Percentiles rank a stretch among this genome's conserved stretches.
Conservation (phyloP, 768 basidiomycete genomes). For the Kwoniella sp. region DNA sequence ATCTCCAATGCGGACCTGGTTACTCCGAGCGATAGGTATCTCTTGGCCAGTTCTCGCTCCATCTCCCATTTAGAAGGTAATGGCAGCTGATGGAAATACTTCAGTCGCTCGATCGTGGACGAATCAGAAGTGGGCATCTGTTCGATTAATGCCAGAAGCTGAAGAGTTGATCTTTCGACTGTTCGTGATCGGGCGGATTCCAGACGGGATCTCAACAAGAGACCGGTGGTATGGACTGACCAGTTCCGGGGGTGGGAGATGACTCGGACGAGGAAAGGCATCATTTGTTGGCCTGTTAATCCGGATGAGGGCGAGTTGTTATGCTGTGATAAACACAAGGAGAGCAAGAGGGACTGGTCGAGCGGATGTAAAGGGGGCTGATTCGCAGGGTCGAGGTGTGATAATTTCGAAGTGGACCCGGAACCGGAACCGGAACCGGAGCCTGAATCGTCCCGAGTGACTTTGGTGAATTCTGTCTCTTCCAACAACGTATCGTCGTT, state of each 20-base stretch:
- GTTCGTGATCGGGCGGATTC: slow-evolving; percentile 87
- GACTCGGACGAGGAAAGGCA: slow-evolving; percentile 85
- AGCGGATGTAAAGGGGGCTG: slow-evolving; percentile 89
- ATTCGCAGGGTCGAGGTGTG: slow-evolving; percentile 74
- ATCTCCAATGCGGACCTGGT: slow-evolving; percentile 88
- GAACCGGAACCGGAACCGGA: no score
- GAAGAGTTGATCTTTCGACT: slow-evolving; percentile 85
- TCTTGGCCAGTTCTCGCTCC: slow-evolving; percentile 82
- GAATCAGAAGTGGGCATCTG: slow-evolving; percentile 93
- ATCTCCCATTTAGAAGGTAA: slow-evolving; percentile 91
- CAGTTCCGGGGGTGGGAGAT: slow-evolving; percentile 86
- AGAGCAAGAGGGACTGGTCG: slow-evolving; percentile 88
- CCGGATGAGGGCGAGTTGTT: slow-evolving; percentile 89
- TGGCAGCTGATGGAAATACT: slow-evolving; percentile 75
- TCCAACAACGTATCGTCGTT: slow-evolving; percentile 98
- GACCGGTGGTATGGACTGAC: slow-evolving; percentile 95
- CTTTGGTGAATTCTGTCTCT: slow-evolving; percentile 85
- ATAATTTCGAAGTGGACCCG: slow-evolving; percentile 59
- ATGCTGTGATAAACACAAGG: slow-evolving; percentile 74
- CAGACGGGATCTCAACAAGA: slow-evolving; percentile 86
- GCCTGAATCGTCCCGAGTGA: slow-evolving; percentile 52
- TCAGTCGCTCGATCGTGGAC: slow-evolving; percentile 69
- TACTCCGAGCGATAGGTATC: slow-evolving; percentile 83
- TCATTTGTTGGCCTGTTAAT: slow-evolving; percentile 87
- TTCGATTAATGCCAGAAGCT: slow-evolving; percentile 92